phyloP scores from a whole-genome alignment of 495 filamentous ascomycete species.

The Podospora pseudopauciseta region DNA sequence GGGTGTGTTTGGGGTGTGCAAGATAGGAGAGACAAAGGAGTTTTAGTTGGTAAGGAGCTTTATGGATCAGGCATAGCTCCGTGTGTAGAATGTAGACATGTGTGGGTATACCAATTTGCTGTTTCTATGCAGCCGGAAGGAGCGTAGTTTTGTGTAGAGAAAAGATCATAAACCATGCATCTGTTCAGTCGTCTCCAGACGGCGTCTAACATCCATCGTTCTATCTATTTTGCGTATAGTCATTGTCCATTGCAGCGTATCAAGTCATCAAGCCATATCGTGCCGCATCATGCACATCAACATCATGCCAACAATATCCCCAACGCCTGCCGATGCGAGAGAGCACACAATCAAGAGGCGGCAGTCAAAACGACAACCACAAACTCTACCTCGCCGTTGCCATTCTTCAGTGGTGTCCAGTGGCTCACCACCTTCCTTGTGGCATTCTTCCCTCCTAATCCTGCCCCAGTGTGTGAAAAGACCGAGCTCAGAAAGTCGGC shows the following conservation, averaged over 20 bases:
- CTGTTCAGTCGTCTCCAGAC: too few species aligned
- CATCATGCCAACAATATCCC: background rate
- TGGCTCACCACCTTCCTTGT: constrained; percentile 47
- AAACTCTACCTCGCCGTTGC: constrained; percentile 41
- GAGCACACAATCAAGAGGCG: background rate
- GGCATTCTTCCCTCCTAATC: constrained; percentile 9
- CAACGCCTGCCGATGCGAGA: background rate
- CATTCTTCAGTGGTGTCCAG: constrained; percentile 56
- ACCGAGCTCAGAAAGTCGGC: constrained; percentile 25
- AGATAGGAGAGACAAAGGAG: constrained; percentile 82
- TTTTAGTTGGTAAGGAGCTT: constrained; percentile 46
- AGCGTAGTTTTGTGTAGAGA: too few species aligned
- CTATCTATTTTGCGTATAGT: background rate
- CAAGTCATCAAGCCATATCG: background rate
- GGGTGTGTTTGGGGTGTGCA: constrained; percentile 82
- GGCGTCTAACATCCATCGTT: too few species aligned
- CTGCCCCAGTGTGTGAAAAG: constrained; percentile 6
- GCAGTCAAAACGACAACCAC: constrained; percentile 43
- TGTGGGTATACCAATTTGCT: too few species aligned
- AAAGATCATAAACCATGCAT: too few species aligned
- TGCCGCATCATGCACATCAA: background rate
- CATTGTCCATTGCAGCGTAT: background rate
- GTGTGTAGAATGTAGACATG: too few species aligned
- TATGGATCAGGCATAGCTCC: background rate
- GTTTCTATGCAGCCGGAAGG: too few species aligned